A percentile compares a stretch with the other conserved stretches of the same genome.
Evolutionary conservation across 2,329 filamentous ascomycete genomes (phyloP).

Genomic region (Magnaporthiopsis rhizophila): DNA sequence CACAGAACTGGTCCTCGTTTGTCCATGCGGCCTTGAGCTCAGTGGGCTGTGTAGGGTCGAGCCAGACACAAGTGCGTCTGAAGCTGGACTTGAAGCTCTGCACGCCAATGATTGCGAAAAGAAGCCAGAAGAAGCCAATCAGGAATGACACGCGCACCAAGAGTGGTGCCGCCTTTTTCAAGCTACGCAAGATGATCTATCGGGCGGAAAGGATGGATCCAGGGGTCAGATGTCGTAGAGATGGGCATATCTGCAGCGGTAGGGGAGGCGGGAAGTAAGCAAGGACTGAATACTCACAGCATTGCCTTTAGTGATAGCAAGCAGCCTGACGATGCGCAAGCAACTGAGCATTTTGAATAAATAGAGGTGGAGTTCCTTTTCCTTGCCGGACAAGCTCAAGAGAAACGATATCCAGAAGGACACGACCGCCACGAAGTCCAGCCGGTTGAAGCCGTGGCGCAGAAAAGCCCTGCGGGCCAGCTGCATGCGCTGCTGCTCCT

Average conservation of each 20-base stretch:
- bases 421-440: constrained; percentile 91
- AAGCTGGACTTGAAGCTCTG: constrained; percentile 90
- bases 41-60: constrained; percentile 52
- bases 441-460: constrained; percentile 88
- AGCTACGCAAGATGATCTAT: constrained; percentile 82
- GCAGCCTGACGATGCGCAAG: constrained; percentile 81
- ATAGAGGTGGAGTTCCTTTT: constrained; percentile 65
- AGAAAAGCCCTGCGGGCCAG: constrained; percentile 87
- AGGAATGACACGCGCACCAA: constrained; percentile 90
- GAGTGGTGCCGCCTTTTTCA: constrained; percentile 90
- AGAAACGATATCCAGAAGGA: constrained; percentile 89
- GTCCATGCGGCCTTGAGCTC: constrained; percentile 50
- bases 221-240: background rate
- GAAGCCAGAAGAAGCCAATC: constrained; percentile 93
- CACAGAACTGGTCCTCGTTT: constrained; percentile 70
- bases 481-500: constrained; percentile 74
- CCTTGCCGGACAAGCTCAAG: constrained; percentile 61
- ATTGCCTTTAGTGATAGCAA: constrained; percentile 88
- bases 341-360: constrained; percentile 96
- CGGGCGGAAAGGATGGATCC: background rate
- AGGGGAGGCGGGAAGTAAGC: background rate
- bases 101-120: constrained; percentile 94
- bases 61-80: constrained; percentile 69
- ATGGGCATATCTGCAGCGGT: background rate
- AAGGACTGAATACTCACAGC: constrained; percentile 54